A percentile compares a stretch with the other conserved stretches of the same genome.
These are phyloP conservation scores for Capsaspora owczarzaki DNA, from an alignment of 78 protist genomes.

Conservation along the genomic window DNA sequence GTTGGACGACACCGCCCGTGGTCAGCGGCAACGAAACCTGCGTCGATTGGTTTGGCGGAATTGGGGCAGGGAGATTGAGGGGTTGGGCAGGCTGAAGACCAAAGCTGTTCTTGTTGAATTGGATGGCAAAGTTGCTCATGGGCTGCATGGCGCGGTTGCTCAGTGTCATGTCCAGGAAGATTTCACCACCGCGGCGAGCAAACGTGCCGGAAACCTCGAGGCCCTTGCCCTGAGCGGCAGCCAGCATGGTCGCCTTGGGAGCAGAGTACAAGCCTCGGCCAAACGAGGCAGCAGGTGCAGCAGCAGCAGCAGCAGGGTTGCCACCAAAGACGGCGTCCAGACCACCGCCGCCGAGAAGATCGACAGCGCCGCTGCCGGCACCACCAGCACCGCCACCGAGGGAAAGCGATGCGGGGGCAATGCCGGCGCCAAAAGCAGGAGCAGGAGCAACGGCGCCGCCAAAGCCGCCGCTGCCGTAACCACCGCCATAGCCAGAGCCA, in stretches of 20 bases:
- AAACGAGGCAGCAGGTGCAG: not conserved
- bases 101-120: slow-evolving; percentile 43
- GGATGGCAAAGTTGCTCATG: slow-evolving; percentile 27
- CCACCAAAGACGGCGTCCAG: not conserved
- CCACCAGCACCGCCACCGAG: not conserved
- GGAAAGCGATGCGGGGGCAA: not conserved
- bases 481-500: too few species aligned
- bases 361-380: not conserved
- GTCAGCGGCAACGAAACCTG: slow-evolving; percentile 20
- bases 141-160: slow-evolving; percentile 32
- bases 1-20: slow-evolving; percentile 12
- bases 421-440: too few species aligned
- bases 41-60: slow-evolving; percentile 1
- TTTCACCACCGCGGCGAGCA: slow-evolving; percentile 13
- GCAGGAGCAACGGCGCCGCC: too few species aligned
- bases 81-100: slow-evolving; percentile 7
- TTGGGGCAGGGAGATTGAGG: not conserved
- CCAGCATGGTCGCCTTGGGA: not conserved
- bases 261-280: not conserved
- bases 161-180: slow-evolving; percentile 28
- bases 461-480: too few species aligned
- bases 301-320: not conserved
- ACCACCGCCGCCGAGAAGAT: not conserved
- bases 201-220: slow-evolving; percentile 35
- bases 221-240: slow-evolving; percentile 30